Evolutionary conservation across 176 grass and related monocot species (phyloP).

Genomic region (Aegilops tauschii): DNA sequence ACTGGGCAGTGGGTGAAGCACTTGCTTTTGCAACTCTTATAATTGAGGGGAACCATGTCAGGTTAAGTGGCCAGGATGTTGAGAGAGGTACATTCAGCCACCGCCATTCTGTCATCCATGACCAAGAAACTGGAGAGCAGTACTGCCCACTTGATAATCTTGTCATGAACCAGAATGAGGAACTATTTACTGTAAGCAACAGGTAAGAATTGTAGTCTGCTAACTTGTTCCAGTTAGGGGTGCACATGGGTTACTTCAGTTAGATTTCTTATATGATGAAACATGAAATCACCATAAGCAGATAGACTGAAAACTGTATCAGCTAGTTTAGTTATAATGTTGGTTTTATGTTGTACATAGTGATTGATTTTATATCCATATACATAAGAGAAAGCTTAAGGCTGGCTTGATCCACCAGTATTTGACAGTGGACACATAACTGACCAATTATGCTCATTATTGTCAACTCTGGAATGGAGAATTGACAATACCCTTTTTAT

Average conservation of each 20-base stretch:
- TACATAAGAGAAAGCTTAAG: neutral
- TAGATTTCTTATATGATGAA: constrained; percentile 1
- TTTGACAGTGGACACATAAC: neutral
- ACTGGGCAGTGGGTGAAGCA: constrained; percentile 95
- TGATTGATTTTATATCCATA: neutral
- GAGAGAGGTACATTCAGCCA: constrained; percentile 99
- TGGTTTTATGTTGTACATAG: neutral
- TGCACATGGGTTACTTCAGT: neutral
- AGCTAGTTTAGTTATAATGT: neutral
- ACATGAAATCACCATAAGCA: constrained; percentile 5
- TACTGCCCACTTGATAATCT: constrained; percentile 77
- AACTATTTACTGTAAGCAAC: constrained; percentile 95
- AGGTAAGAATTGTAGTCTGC: constrained; percentile 41
- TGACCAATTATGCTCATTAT: neutral
- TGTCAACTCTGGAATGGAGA: neutral
- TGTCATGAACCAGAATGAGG: constrained; percentile 70
- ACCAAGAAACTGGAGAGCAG: constrained; percentile 80
- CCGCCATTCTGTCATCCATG: constrained; percentile 84
- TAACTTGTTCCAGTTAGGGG: neutral
- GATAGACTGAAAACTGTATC: neutral
- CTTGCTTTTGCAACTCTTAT: constrained; percentile 96
- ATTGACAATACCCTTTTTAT: neutral
- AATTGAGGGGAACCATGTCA: constrained; percentile 93
- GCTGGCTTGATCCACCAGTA: neutral
- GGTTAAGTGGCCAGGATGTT: constrained; percentile 97